Percentiles rank a stretch among this genome's conserved stretches.
These are phyloP conservation scores for Lasiosphaeria miniovina DNA, from an alignment of 495 filamentous ascomycete genomes.

Conservation along the genomic window DNA sequence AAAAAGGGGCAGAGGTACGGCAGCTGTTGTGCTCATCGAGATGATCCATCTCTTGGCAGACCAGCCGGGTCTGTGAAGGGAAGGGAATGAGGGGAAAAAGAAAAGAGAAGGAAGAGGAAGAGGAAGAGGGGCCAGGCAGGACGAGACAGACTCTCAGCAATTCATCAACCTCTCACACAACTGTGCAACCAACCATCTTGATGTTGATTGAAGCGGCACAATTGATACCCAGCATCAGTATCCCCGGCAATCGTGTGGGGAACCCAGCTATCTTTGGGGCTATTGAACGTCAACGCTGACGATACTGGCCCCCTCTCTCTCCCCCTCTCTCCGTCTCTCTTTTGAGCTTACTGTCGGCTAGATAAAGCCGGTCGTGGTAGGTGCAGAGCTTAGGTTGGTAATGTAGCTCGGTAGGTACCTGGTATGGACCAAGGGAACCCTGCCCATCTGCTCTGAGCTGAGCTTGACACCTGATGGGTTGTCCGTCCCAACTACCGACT, in stretches of 20 bases:
- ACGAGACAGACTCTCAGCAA: neutral
- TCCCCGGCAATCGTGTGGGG: too few relatives aligned
- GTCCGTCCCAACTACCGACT: too few relatives aligned
- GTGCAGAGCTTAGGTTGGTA: too few relatives aligned
- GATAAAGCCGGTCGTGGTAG: slow-evolving; percentile 3
- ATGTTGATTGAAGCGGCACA: neutral
- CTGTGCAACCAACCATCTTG: neutral
- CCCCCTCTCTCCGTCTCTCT: neutral
- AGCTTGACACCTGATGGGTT: too few relatives aligned
- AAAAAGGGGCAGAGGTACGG: neutral
- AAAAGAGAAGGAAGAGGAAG: neutral
- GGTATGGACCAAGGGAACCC: too few relatives aligned
- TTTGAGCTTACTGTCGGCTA: slow-evolving; percentile 24
- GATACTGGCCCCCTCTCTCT: neutral
- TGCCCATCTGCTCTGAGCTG: too few relatives aligned
- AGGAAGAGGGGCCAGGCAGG: neutral
- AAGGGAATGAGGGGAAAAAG: neutral
- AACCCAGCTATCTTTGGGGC: too few relatives aligned
- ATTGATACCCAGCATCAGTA: too few relatives aligned
- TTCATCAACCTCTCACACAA: neutral
- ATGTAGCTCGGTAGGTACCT: too few relatives aligned
- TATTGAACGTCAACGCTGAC: neutral
- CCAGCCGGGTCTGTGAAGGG: too few relatives aligned
- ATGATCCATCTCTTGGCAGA: neutral
- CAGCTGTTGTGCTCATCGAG: neutral